Evolutionary conservation across 495 filamentous ascomycete genomes (phyloP).

Genomic region (Talaromyces thailandensis): DNA sequence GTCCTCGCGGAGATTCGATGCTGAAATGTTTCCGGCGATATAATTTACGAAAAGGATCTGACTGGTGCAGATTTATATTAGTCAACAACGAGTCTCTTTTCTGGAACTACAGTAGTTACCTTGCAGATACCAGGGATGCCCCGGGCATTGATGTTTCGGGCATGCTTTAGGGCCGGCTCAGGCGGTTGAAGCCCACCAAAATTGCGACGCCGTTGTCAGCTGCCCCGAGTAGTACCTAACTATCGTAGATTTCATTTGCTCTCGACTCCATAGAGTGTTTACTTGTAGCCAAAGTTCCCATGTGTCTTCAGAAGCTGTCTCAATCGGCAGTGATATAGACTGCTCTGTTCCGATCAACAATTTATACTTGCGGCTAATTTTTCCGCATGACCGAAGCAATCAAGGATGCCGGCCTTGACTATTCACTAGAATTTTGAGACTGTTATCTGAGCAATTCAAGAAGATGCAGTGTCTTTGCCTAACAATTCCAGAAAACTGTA

Average conservation of each 20-base stretch:
- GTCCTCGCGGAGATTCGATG: neutral
- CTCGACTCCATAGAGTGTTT: no score
- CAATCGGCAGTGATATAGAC: no score
- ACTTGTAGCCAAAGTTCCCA: neutral
- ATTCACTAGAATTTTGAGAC: neutral
- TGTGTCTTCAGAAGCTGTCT: neutral
- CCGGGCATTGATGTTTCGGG: neutral
- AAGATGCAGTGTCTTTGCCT: neutral
- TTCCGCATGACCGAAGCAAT: neutral
- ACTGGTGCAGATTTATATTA: neutral
- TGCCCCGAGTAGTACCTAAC: no score
- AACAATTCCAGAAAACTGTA: neutral
- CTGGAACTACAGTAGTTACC: no score
- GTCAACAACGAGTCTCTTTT: neutral
- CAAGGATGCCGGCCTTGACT: neutral
- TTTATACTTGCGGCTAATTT: neutral
- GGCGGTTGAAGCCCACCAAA: no score
- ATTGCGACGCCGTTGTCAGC: no score
- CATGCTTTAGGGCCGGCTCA: no score
- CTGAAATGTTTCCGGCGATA: neutral
- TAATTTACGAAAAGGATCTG: neutral
- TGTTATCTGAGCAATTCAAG: neutral
- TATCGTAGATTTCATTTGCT: no score
- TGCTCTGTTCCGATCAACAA: no score
- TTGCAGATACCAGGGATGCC: neutral